Percentiles rank a stretch among this genome's conserved stretches.
Conservation (phyloP, 805 yeast genomes). For the Allodekkera sacchari region DNA sequence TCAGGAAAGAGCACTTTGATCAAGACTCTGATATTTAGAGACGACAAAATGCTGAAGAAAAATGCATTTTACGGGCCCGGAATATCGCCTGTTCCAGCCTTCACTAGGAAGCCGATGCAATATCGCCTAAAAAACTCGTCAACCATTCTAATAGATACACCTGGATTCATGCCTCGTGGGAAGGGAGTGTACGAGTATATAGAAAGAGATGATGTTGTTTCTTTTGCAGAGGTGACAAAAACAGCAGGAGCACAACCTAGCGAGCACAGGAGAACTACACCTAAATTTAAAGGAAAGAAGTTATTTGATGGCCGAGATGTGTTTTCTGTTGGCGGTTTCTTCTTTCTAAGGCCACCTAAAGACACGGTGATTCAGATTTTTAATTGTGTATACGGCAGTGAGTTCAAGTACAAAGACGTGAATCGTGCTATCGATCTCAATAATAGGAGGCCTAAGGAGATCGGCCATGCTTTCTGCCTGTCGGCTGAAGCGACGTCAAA, state of each 20-base stretch:
- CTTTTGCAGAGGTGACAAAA: slow-evolving; percentile 3
- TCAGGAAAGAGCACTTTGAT: slow-evolving; percentile 63
- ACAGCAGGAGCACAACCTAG: slow-evolving; percentile 5
- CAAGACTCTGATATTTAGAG: slow-evolving; percentile 29
- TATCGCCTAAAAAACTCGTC: slow-evolving; percentile 17
- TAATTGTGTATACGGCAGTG: slow-evolving; percentile 24
- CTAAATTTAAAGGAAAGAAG: slow-evolving; percentile 7
- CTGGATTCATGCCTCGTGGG: slow-evolving; percentile 31
- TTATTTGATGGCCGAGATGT: slow-evolving; percentile 17
- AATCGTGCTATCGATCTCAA: slow-evolving; percentile 24
- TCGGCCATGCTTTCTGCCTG: slow-evolving; percentile 15
- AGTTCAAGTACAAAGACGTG: slow-evolving; percentile 25
- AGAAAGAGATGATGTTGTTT: slow-evolving; percentile 7
- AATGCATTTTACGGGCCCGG: slow-evolving; percentile 34
- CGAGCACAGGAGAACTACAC: slow-evolving; percentile 5
- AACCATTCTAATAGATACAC: slow-evolving; percentile 32
- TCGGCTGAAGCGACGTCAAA: slow-evolving; percentile 20
- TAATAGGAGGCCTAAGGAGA: slow-evolving; percentile 17
- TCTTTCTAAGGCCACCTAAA: slow-evolving; percentile 48
- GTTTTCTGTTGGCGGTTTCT: slow-evolving; percentile 50
- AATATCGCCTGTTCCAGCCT: slow-evolving; percentile 53
- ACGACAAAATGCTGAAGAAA: slow-evolving; percentile 14
- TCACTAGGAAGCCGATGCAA: slow-evolving; percentile 44
- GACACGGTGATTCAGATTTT: slow-evolving; percentile 40
- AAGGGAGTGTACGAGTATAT: slow-evolving; percentile 25